Evolutionary conservation across 768 basidiomycete species (phyloP).

Genomic region (Postia placenta): DNA sequence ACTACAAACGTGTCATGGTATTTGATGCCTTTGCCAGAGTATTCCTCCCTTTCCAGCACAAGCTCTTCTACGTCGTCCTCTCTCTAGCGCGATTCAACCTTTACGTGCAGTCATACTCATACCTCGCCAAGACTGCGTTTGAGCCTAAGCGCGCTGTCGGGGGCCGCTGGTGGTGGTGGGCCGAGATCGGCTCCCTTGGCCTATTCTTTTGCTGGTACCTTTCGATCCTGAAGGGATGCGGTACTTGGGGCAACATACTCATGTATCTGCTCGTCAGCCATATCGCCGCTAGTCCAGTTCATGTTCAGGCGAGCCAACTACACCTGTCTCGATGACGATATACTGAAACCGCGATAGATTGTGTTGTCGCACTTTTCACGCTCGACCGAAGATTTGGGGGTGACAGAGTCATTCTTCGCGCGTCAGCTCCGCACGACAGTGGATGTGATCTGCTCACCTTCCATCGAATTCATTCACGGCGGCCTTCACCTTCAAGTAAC

Average conservation of each 20-base stretch:
- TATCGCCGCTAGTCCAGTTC: constrained; percentile 81
- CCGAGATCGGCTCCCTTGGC: constrained; percentile 69
- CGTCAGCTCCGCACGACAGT: constrained; percentile 97
- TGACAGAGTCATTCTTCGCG: constrained; percentile 85
- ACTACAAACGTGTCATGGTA: constrained; percentile 82
- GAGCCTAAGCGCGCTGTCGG: constrained; percentile 60
- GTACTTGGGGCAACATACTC: constrained; percentile 62
- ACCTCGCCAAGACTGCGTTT: constrained; percentile 59
- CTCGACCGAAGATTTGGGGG: constrained; percentile 88
- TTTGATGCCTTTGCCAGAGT: constrained; percentile 66
- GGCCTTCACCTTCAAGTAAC: constrained; percentile 98
- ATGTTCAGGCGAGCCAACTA: constrained; percentile 70
- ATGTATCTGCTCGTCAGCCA: constrained; percentile 82
- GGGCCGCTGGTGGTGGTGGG: constrained; percentile 70
- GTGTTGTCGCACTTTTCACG: constrained; percentile 97
- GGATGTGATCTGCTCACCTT: constrained; percentile 84
- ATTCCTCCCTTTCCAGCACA: constrained; percentile 78
- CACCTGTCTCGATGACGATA: not conserved
- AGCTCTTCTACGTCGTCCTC: constrained; percentile 88
- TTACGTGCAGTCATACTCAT: constrained; percentile 80
- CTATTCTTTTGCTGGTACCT: constrained; percentile 91
- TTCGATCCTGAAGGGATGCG: constrained; percentile 60
- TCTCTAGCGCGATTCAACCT: constrained; percentile 92
- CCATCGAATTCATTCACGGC: constrained; percentile 87
- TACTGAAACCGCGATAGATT: constrained; percentile 43